These are phyloP conservation scores for Carallia pectinifolia DNA, from an alignment of 345 rosid genomes.

Conservation along the genomic window DNA sequence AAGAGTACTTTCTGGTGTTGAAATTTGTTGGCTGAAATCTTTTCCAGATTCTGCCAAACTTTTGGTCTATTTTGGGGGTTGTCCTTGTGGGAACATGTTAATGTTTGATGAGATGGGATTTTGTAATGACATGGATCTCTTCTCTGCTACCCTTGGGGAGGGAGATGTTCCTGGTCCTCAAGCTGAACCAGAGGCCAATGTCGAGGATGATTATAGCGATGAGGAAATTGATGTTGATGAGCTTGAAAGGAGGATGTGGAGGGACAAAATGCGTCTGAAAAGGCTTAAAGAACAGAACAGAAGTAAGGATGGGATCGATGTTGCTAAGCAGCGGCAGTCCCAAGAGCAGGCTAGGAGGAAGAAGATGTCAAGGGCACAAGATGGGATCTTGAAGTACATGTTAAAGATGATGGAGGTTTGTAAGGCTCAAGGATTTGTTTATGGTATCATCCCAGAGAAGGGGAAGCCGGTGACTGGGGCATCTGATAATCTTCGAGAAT, in stretches of 20 bases:
- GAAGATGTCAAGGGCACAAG: constrained; percentile 81
- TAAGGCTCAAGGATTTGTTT: constrained; percentile 91
- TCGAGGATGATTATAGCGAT: constrained; percentile 58
- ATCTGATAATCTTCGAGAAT: constrained; percentile 85
- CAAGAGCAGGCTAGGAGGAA: constrained; percentile 76
- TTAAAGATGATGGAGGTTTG: constrained; percentile 80
- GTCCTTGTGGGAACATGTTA: constrained; percentile 30
- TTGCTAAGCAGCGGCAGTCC: constrained; percentile 62
- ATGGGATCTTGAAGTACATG: constrained; percentile 85
- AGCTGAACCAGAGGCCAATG: constrained; percentile 49
- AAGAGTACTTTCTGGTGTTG: neutral
- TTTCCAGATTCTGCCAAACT: neutral
- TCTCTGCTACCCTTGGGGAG: constrained; percentile 45
- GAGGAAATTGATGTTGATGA: constrained; percentile 72
- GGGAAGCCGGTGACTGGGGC: constrained; percentile 88
- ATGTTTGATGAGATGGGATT: constrained; percentile 79
- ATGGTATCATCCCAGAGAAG: constrained; percentile 81
- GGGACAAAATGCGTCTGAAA: constrained; percentile 65
- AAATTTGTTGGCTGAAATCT: constrained; percentile 3
- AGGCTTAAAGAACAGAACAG: constrained; percentile 66
- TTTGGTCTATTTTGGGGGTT: neutral
- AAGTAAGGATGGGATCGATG: constrained; percentile 48
- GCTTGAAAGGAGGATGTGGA: constrained; percentile 88
- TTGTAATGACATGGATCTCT: constrained; percentile 77
- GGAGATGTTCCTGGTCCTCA: constrained; percentile 40